Evolutionary conservation across 345 rosid genomes (phyloP), one percentile per base, ranked within the genome.

Genomic region (Sisymbrium altissimum): DNA sequence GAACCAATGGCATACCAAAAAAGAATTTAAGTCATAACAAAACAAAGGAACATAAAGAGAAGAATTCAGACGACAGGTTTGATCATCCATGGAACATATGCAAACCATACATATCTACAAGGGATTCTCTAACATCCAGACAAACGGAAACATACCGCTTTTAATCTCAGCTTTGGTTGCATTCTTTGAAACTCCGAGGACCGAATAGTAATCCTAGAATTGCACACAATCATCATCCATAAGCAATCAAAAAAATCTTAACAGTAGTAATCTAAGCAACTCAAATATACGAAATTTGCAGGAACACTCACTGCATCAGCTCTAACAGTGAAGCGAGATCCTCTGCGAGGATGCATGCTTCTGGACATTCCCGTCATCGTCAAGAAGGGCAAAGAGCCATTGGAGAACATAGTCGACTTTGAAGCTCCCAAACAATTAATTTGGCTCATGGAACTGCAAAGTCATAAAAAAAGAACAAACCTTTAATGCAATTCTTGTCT

Each of bases 151-250:
- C 89, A 6, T 85, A 93, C 98, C 91, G 17, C 92, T 93, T 82
- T 93, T 93, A 50, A 93, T 93, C 75, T 93, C 98, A 69, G 98
- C 50, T 85, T 93, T 94, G 81, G 83, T 91, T 63, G 97, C 89
- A 81, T 83, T 91, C 82, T 80, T 91, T 17, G 98, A 94, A 58
- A 94, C 98, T 57, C 97, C 96, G 32, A 94, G 97, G 6, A 89
- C 83, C 53, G 97, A 84, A 88, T 94, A 94, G 76, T 38, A 94
- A 81, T 94, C 96, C 97, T 91, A 90, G 56, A 14, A 30, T 13
- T 27, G 29, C 44, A 44, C 32, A 62, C 15, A 67, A 68, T 23
- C 49, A 68, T 23, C 49, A 23, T 3, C 32, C 27, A 18, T 15
- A 9, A 68, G 18, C 25, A 64, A 64, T 23, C 40, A 36, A 69